Evolutionary conservation across 129 eudicot species (phyloP), one percentile per base, ranked within the genome.

Genomic region (Centrapalus pauciflorus): DNA sequence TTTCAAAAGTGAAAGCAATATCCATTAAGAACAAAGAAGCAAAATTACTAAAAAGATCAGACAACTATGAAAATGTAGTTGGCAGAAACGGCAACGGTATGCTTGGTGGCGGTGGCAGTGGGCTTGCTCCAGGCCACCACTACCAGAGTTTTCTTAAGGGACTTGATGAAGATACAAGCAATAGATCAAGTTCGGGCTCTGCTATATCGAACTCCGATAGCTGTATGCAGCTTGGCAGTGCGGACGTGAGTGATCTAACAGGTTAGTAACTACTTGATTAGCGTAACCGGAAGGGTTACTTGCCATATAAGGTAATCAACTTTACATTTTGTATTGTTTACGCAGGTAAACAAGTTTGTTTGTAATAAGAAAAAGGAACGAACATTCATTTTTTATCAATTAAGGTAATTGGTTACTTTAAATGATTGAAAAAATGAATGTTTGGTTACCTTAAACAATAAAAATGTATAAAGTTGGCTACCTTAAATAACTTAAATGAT

Each of bases 171-270:
- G 96, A 88, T 70, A 80, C 84, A 25, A 85, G 75, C 52, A 87
- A 87, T 64, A 73, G 95, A 67, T 87, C 95, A 59, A 87, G 90
- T 69, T 84, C 90, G 70, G 95, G 95, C 67, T 87, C 90, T 32
- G 95, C 86, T 20, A 75, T 87, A 28, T 84, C 90, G 7, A 84
- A 84, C 33, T 79, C 88, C 12, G 95, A 79, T 76, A 84, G 88
- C 69, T 87, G 80, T 81, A 83, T 76, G 16, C 95, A 79, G 61
- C 81, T 81, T 73, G 84, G 84, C 63, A 81, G 77, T 71, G 84
- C 77, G 66, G 88, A 81, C 67, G 85, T 82, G 48, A 87, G 90
- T 81, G 95, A 87, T 70, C 71, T 84, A 63, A 84, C 90, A 72
- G 92, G 96, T 88, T 41, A 33, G 55, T 33, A 11, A 34, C 20